Evolutionary conservation across 768 basidiomycete genomes (phyloP).

Genomic region (Tylopilus plumbeoviolaceoides): DNA sequence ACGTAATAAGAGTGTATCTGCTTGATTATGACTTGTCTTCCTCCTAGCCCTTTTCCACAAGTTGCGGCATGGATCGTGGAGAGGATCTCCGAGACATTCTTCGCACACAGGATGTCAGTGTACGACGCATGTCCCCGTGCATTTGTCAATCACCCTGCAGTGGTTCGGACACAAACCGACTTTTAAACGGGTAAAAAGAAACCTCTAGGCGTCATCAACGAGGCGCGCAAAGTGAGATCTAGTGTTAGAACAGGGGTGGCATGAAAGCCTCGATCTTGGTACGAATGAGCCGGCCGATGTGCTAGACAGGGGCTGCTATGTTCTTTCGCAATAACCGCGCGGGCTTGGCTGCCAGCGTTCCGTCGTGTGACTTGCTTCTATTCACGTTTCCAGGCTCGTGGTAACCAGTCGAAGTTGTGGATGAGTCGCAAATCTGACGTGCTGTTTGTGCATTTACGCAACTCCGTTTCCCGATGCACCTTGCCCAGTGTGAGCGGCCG

Average conservation of each 20-base stretch:
- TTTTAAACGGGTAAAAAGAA: neutral
- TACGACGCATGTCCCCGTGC: neutral
- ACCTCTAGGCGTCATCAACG: neutral
- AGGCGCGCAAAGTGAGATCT: neutral
- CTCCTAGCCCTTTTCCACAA: conserved; percentile 58
- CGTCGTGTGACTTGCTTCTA: neutral
- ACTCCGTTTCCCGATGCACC: neutral
- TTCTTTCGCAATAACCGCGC: neutral
- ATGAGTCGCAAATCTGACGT: neutral
- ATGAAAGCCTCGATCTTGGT: too few relatives aligned
- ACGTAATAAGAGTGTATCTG: neutral
- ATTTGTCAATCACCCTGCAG: conserved; percentile 6
- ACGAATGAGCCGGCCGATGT: neutral
- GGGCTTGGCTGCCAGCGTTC: neutral
- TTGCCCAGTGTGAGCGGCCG: neutral
- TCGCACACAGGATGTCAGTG: conserved; percentile 34
- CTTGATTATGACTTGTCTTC: neutral
- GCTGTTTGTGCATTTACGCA: conserved; percentile 12
- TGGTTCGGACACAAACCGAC: conserved; percentile 25
- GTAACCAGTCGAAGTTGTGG: neutral
- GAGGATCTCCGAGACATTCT: neutral
- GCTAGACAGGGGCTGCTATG: neutral
- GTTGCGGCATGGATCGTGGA: conserved; percentile 38
- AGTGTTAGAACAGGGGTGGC: too few relatives aligned
- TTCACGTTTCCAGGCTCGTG: neutral